Percentiles rank a stretch among this genome's conserved stretches.
Conservation (phyloP, 176 grass and related monocot genomes). For the Otatea glauca region DNA sequence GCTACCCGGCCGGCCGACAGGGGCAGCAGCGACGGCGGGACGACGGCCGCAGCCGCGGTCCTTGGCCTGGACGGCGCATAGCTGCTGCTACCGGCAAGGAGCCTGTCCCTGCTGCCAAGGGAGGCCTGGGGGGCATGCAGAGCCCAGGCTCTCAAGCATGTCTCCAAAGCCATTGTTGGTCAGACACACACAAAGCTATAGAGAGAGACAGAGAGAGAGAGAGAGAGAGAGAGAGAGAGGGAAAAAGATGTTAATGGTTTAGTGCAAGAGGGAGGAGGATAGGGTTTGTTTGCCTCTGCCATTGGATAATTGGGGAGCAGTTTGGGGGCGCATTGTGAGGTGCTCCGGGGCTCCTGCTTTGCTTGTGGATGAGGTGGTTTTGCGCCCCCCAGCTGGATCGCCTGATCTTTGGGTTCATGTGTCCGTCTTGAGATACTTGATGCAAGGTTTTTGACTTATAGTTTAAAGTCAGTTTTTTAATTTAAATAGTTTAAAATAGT, state of each 20-base stretch:
- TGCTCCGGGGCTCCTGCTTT: conserved; percentile 9
- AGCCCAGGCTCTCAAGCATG: conserved; percentile 77
- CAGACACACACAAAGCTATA: neutral
- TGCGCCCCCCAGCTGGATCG: neutral
- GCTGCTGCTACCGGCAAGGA: conserved; percentile 32
- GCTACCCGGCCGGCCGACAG: conserved; percentile 3
- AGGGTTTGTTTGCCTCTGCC: conserved; percentile 47
- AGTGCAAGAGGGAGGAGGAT: conserved; percentile 38
- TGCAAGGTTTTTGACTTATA: neutral
- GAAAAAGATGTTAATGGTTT: conserved; percentile 4
- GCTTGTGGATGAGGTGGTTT: conserved; percentile 58
- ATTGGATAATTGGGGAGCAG: conserved; percentile 44
- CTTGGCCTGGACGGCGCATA: conserved; percentile 30
- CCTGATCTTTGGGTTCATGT: neutral
- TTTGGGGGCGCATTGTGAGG: conserved; percentile 50
- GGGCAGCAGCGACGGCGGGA: neutral
- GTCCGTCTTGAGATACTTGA: neutral
- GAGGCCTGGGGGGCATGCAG: conserved; percentile 43
- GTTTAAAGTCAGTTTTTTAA: no score
- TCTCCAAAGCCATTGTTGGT: conserved; percentile 70
- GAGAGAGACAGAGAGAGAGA: neutral
- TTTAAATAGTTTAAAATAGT: no score
- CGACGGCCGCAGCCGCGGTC: neutral
- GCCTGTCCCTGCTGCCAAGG: conserved; percentile 42
- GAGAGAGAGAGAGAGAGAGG: neutral